Evolutionary conservation across 805 yeast species (phyloP), one percentile per base, ranked within the genome.

Genomic region (Saturnispora halmiae): DNA sequence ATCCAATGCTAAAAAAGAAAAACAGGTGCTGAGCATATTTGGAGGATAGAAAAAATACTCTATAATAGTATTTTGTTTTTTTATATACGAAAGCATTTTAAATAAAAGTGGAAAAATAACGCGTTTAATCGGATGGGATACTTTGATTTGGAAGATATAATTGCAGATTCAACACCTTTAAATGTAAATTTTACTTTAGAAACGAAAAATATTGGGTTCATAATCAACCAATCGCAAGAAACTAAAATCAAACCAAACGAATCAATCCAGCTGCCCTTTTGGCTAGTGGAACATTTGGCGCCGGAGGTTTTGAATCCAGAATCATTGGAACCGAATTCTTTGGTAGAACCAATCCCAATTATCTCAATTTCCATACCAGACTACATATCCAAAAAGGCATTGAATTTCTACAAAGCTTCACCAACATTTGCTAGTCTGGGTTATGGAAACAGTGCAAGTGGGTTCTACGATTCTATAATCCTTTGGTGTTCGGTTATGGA

Each of bases 321-420:
- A 14, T 39, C 36, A n/a, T n/a, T 36, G 6, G 39, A 36, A 16
- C 39, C 39, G 1, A 30, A 28, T n/a, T 28, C 28, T 8, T 15
- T 7, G 40, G 46, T 18, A 67, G 60, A 21, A 11, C 40, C 62
- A 56, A 14, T 75, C 82, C 37, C 34, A 27, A 4, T 83, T 85
- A 50, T 65, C 85, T 5, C 79, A 75, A 36, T 65, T 87, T 40
- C 61, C 75, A 20, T 77, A 36, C 97, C 97, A 1, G 82, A 77
- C 2, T 75, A 79, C 31, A 70, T 87, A 41, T 66, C 73, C 18
- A 55, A 64, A 7, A 75, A 73, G 43, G 87, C 87, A 16, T 59
- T 82, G 24, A 88, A 87, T 53, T 94, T 95, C 27, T 77, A 88
- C 36, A 84, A 82, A 54, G 73, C 87, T 0, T 73, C 82, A 51